Percentiles rank a stretch among this genome's conserved stretches.
Evolutionary conservation across 257 asterid species (phyloP).

Genomic region (Scutellaria minor): DNA sequence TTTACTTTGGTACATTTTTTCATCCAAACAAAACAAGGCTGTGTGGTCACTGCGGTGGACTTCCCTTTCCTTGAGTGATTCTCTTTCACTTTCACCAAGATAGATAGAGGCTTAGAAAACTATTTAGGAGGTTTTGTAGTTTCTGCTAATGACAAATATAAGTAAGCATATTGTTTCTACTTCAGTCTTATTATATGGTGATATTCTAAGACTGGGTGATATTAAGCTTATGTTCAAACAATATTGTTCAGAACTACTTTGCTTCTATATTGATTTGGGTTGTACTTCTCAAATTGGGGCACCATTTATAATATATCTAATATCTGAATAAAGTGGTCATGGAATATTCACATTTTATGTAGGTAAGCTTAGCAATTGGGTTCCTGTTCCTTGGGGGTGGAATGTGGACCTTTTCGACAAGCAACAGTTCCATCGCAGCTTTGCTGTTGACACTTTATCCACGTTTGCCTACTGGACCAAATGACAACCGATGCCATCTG

Average conservation of each 20-base stretch:
- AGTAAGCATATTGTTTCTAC: neutral
- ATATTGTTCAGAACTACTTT: slow-evolving; percentile 15
- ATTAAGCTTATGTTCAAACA: neutral
- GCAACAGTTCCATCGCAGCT: slow-evolving; percentile 89
- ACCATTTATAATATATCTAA: slow-evolving; percentile 8
- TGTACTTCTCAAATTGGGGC: neutral
- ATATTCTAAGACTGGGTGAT: neutral
- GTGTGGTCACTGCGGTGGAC: no score
- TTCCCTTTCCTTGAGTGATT: neutral
- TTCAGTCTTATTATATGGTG: no score
- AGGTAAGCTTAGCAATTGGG: slow-evolving; percentile 95
- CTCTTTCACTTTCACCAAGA: neutral
- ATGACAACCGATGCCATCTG: slow-evolving; percentile 98
- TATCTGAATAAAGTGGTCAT: slow-evolving; percentile 23
- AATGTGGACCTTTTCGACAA: slow-evolving; percentile 90
- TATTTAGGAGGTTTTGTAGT: neutral
- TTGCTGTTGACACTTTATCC: slow-evolving; percentile 90
- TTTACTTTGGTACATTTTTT: no score
- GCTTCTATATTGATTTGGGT: slow-evolving; percentile 7
- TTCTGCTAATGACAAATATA: neutral
- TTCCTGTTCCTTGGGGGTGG: slow-evolving; percentile 99
- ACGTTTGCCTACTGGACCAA: slow-evolving; percentile 93
- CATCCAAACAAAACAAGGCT: no score
- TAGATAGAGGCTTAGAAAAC: neutral
- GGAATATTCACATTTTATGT: slow-evolving; percentile 37